These are phyloP conservation scores for Lactarius hatsudake DNA, from an alignment of 768 basidiomycete species.

Conservation along the genomic window DNA sequence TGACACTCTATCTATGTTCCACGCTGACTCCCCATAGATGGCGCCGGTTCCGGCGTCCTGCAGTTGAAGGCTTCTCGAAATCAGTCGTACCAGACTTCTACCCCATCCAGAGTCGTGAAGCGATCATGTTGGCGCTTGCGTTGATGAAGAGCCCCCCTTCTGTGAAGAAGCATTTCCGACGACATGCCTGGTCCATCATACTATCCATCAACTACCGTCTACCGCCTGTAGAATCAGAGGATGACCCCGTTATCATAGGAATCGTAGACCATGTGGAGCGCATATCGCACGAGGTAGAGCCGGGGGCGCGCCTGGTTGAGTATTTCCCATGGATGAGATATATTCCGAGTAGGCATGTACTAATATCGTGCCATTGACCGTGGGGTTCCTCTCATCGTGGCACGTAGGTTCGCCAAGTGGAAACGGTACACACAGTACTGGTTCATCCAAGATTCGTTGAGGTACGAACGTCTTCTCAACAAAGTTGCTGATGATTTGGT, in stretches of 20 bases:
- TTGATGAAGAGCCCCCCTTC: conserved; percentile 33
- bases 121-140: not conserved
- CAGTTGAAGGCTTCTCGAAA: not conserved
- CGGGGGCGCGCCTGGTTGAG: not conserved
- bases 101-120: not conserved
- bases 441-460: not conserved
- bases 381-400: not conserved
- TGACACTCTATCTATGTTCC: not conserved
- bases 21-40: not conserved
- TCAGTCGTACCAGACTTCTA: not conserved
- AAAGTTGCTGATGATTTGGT: not conserved
- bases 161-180: conserved; percentile 32
- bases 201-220: conserved; percentile 24
- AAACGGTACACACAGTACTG: not conserved
- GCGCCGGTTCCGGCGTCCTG: not conserved
- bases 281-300: not conserved
- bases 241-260: not conserved
- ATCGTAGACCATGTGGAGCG: not conserved
- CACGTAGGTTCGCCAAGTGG: not conserved
- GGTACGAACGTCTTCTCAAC: not conserved
- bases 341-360: not conserved
- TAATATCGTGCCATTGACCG: not conserved
- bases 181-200: conserved; percentile 31
- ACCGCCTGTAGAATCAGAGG: conserved; percentile 19
- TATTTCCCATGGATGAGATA: not conserved